Conservation (phyloP, 2,329 filamentous ascomycete species). For the Arthrobotrys megalospora region DNA sequence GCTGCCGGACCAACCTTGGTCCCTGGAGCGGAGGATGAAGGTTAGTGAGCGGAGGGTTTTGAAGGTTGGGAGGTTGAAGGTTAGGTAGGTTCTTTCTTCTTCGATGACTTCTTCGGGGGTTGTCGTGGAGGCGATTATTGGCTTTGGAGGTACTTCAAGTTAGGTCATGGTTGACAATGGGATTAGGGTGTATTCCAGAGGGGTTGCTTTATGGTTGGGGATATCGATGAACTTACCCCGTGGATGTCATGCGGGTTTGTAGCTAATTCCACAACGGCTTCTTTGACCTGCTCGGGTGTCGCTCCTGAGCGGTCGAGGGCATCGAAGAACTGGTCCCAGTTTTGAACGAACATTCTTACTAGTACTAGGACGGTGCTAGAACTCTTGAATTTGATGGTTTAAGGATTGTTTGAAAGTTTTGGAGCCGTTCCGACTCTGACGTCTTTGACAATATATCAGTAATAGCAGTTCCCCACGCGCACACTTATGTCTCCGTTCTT, state of each 20-base stretch:
- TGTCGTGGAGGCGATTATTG: not conserved
- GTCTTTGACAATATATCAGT: no score
- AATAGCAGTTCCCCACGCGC: not conserved
- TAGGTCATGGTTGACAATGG: not conserved
- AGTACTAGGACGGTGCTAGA: no score
- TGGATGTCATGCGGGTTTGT: not conserved
- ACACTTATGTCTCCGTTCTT: not conserved
- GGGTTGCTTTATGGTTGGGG: no score
- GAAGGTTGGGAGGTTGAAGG: slow-evolving; percentile 10
- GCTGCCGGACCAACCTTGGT: not conserved
- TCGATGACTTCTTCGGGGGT: not conserved
- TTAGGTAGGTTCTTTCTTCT: slow-evolving; percentile 6
- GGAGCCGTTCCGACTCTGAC: no score
- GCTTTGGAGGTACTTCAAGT: not conserved
- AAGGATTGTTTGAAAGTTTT: no score
- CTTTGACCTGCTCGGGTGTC: not conserved
- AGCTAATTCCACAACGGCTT: not conserved
- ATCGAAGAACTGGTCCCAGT: slow-evolving; percentile 20
- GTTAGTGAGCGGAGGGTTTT: slow-evolving; percentile 5
- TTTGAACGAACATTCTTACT: not conserved
- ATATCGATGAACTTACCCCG: not conserved
- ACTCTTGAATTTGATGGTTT: no score
- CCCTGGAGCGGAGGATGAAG: slow-evolving; percentile 10
- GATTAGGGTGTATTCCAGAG: no score
- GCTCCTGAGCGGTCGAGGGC: not conserved